Evolutionary conservation across 306 rosid species (phyloP), one percentile per base, ranked within the genome.

Genomic region (Quercus aquifolioides): DNA sequence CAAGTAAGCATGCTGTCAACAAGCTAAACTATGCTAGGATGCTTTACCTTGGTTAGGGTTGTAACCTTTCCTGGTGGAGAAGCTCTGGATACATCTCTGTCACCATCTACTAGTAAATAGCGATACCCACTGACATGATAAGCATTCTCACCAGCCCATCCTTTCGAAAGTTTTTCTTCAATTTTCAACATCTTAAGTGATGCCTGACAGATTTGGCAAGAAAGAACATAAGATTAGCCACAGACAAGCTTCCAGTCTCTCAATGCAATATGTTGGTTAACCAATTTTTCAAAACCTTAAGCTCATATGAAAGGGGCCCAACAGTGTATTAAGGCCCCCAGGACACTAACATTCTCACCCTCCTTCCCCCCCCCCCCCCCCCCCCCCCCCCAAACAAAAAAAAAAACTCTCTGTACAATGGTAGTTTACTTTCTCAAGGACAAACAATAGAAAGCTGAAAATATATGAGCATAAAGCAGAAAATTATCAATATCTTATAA

Each of bases 81-180:
- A 84, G 99, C 93, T 91, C 99, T 91, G 86, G 99, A 91, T 84
- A 88, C 82, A 69, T 83, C 87, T 86, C 93, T 90, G 83, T 91
- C 98, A 60, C 89, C 87, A 75, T 95, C 99, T 81, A 89, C 88
- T 55, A 95, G 85, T 84, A 95, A 85, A 90, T 95, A 95, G 38
- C 99, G 98, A 85, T 95, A 93, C 21, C 96, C 98, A 41, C 88
- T 35, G 41, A 95, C 99, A 81, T 95, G 99, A 86, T 95, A 93
- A 20, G 97, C 99, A 84, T 91, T 95, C 84, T 95, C 98, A 80
- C 99, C 99, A 49, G 88, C 96, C 99, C 99, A 95, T 82, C 99
- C 99, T 89, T 91, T 95, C 13, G 98, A 93, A 77, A 95, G 84
- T 76, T 91, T 95, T 87, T 95, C 99, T 85, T 93, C 99, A 79